Evolutionary conservation across 345 rosid genomes (phyloP).

Genomic region (Aurinia saxatilis): DNA sequence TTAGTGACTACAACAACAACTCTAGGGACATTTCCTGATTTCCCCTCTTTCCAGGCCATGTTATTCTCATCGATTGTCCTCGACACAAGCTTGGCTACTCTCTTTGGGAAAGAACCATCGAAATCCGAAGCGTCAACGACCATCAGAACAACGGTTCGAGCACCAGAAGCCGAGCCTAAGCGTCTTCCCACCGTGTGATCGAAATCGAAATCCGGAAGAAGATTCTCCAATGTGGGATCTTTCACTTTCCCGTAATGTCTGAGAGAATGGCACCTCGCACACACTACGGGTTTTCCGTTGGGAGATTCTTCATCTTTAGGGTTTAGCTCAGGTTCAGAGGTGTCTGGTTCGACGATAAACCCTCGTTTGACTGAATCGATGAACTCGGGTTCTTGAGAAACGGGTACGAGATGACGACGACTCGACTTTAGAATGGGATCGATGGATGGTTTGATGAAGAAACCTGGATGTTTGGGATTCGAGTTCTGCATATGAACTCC

Average conservation of each 20-base stretch:
- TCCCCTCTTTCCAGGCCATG: slow-evolving; percentile 74
- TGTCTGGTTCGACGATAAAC: slow-evolving; percentile 32
- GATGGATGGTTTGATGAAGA: slow-evolving; percentile 48
- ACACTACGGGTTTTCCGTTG: slow-evolving; percentile 52
- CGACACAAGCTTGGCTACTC: slow-evolving; percentile 70
- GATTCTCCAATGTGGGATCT: slow-evolving; percentile 72
- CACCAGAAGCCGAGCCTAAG: slow-evolving; percentile 52
- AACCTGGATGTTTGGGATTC: slow-evolving; percentile 68
- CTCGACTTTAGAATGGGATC: slow-evolving; percentile 12
- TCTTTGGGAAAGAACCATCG: slow-evolving; percentile 83
- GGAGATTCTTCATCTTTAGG: background rate
- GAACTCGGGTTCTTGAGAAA: slow-evolving; percentile 55
- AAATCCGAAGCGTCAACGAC: slow-evolving; percentile 89
- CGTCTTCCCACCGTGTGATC: slow-evolving; percentile 74
- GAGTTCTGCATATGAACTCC: slow-evolving; percentile 80
- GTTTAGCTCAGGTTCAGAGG: background rate
- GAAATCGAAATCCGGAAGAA: slow-evolving; percentile 91
- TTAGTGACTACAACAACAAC: slow-evolving; percentile 75
- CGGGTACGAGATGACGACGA: slow-evolving; percentile 37
- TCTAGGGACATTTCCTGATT: slow-evolving; percentile 76
- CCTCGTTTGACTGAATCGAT: slow-evolving; percentile 57
- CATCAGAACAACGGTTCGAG: slow-evolving; percentile 71
- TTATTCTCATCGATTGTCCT: slow-evolving; percentile 59
- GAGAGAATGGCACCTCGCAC: slow-evolving; percentile 84
- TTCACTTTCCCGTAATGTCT: slow-evolving; percentile 86